Percentiles rank a stretch among this genome's conserved stretches.
Conservation (phyloP, 2,329 filamentous ascomycete genomes). For the Botrytis tulipae region DNA sequence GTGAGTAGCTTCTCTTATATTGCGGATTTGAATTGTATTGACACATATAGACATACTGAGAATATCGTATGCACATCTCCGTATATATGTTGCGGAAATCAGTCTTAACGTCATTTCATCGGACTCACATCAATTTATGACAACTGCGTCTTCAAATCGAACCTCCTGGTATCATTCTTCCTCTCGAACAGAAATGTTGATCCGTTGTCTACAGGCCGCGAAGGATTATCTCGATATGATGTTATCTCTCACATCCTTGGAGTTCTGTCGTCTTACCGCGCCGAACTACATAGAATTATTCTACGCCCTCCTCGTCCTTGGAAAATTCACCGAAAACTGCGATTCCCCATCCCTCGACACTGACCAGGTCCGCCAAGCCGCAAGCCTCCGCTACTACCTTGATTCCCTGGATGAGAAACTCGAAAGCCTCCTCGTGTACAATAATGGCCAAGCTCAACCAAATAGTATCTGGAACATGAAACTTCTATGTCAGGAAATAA, state of each 20-base stretch:
- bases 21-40: not conserved
- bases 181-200: slow-evolving; percentile 25
- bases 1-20: slow-evolving; percentile 21
- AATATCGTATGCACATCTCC: slow-evolving; percentile 23
- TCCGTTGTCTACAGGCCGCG: slow-evolving; percentile 25
- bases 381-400: slow-evolving; percentile 29
- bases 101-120: slow-evolving; percentile 30
- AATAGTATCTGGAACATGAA: slow-evolving; percentile 2
- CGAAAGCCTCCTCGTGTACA: not conserved
- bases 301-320: slow-evolving; percentile 29
- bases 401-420: slow-evolving; percentile 23
- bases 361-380: slow-evolving; percentile 15
- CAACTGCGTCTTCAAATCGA: not conserved
- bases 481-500: not conserved
- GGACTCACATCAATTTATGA: not conserved
- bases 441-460: not conserved
- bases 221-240: slow-evolving; percentile 30
- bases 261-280: slow-evolving; percentile 18
- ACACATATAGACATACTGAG: not conserved
- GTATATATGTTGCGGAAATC: slow-evolving; percentile 33
- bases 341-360: slow-evolving; percentile 23
- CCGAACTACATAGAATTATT: slow-evolving; percentile 25
- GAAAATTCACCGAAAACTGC: slow-evolving; percentile 22
- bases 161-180: slow-evolving; percentile 30
- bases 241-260: slow-evolving; percentile 17